phyloP scores from a whole-genome alignment of 2,329 filamentous ascomycete genomes.

The Stemphylium beticola region DNA sequence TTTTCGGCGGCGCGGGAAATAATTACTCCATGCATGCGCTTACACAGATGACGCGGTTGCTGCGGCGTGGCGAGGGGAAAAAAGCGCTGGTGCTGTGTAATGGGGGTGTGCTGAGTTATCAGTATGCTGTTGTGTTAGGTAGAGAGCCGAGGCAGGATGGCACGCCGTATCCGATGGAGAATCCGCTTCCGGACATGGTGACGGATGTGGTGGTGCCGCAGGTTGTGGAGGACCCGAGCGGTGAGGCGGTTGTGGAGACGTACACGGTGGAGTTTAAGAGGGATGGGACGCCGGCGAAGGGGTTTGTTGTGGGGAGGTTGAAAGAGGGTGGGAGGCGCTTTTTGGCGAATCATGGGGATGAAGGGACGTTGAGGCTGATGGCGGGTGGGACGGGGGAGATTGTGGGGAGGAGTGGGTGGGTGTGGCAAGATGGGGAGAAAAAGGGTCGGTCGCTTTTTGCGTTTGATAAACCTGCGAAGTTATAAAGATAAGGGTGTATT shows the following conservation, averaged over 20 bases:
- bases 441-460: constrained; percentile 39
- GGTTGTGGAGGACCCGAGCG: constrained; percentile 51
- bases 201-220: constrained; percentile 50
- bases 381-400: constrained; percentile 54
- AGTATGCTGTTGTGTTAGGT: constrained; percentile 67
- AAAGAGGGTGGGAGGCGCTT: constrained; percentile 57
- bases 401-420: constrained; percentile 57
- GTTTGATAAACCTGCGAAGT: constrained; percentile 29
- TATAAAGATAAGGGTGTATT: constrained; percentile 17
- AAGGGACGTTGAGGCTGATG: constrained; percentile 55
- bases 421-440: constrained; percentile 43
- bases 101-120: constrained; percentile 69
- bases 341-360: constrained; percentile 63
- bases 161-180: constrained; percentile 54
- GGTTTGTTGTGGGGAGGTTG: constrained; percentile 61
- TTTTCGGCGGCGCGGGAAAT: constrained; percentile 73
- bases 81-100: constrained; percentile 69
- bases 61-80: constrained; percentile 55
- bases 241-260: constrained; percentile 63
- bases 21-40: constrained; percentile 72
- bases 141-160: constrained; percentile 50
- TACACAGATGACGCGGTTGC: constrained; percentile 51
- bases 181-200: constrained; percentile 54
- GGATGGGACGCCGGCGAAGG: constrained; percentile 56
- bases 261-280: constrained; percentile 66